Percentiles rank a stretch among this genome's conserved stretches.
These are phyloP conservation scores for Yarrowia osloensis DNA, from an alignment of 805 yeast genomes.

Conservation along the genomic window DNA sequence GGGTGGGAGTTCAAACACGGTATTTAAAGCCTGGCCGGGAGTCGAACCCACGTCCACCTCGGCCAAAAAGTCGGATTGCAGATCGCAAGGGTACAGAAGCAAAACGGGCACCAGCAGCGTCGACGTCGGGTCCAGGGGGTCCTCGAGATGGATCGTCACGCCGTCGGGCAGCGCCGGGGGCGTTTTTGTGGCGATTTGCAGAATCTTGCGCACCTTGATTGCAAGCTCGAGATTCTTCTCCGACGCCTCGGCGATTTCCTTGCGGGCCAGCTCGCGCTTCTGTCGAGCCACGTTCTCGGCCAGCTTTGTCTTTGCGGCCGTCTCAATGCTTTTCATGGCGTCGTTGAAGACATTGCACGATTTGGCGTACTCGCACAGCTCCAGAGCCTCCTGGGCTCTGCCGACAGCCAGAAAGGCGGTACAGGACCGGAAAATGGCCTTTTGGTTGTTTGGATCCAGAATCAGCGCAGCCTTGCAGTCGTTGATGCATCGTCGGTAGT, in stretches of 20 bases:
- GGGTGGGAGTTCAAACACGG: slow-evolving; percentile 65
- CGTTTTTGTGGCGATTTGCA: slow-evolving; percentile 50
- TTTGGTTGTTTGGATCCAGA: slow-evolving; percentile 67
- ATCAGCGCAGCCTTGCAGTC: slow-evolving; percentile 76
- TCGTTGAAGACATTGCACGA: slow-evolving; percentile 60
- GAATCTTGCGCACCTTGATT: slow-evolving; percentile 58
- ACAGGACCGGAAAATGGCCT: slow-evolving; percentile 84
- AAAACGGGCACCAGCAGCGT: slow-evolving; percentile 81
- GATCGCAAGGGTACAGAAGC: slow-evolving; percentile 76
- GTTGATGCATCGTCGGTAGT: slow-evolving; percentile 81
- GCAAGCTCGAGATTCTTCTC: slow-evolving; percentile 58
- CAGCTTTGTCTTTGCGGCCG: slow-evolving; percentile 46
- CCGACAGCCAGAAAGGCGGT: slow-evolving; percentile 73
- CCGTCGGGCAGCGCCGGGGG: slow-evolving; percentile 59
- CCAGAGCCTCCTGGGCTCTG: slow-evolving; percentile 69
- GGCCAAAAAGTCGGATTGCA: slow-evolving; percentile 80
- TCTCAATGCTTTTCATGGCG: slow-evolving; percentile 53
- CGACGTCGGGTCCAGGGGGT: slow-evolving; percentile 51
- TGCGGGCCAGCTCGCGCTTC: slow-evolving; percentile 39
- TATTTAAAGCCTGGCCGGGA: slow-evolving; percentile 60
- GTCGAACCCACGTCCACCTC: slow-evolving; percentile 73
- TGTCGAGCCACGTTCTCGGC: slow-evolving; percentile 33
- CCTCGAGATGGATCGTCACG: slow-evolving; percentile 36
- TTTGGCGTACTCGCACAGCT: slow-evolving; percentile 65
- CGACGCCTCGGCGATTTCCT: slow-evolving; percentile 44